These are phyloP conservation scores for Casuarina equisetifolia DNA, from an alignment of 306 rosid genomes.

Conservation along the genomic window DNA sequence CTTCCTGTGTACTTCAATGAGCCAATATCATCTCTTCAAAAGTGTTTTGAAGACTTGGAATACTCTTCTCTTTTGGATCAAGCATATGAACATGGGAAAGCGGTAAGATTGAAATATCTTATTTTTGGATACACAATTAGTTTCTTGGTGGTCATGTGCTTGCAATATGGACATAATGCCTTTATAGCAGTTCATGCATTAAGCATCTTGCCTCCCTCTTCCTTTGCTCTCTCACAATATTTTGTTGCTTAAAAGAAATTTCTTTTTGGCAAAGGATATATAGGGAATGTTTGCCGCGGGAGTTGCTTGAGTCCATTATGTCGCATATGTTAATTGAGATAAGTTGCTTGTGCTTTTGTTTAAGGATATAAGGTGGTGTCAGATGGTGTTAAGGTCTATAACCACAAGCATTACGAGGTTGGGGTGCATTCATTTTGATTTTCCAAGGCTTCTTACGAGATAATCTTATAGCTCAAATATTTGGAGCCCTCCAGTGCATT, in stretches of 20 bases:
- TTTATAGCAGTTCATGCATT: background rate
- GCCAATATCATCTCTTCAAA: conserved; percentile 96
- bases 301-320: background rate
- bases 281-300: background rate
- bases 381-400: background rate
- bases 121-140: background rate
- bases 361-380: background rate
- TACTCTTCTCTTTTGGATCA: conserved; percentile 84
- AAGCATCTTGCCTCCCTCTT: too few species aligned
- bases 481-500: background rate
- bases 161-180: background rate
- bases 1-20: conserved; percentile 99
- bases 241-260: too few species aligned
- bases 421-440: background rate
- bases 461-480: background rate
- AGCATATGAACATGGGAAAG: conserved; percentile 84
- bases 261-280: background rate
- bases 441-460: background rate
- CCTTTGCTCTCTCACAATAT: too few species aligned
- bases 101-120: conserved; percentile 47
- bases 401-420: background rate
- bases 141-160: conserved; percentile 4
- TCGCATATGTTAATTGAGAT: background rate
- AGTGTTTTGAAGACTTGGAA: conserved; percentile 94
- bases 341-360: background rate